Evolutionary conservation across 1,139 yeast genomes (phyloP), one percentile per base, ranked within the genome.

Genomic region (Diutina pseudorugosa): DNA sequence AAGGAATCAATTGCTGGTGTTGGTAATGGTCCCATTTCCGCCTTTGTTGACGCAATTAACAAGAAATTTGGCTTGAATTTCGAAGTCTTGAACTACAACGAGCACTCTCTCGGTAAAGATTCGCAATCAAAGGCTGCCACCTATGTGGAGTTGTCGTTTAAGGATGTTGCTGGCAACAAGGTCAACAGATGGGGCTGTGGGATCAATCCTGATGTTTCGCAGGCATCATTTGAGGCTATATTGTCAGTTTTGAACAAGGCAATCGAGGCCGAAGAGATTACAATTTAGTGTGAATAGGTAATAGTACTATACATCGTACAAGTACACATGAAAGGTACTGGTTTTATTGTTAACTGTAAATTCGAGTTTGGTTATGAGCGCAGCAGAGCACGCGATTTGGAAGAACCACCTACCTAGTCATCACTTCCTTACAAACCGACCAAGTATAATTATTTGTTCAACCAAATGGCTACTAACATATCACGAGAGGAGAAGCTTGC

Each of bases 11-110:
- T 88, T 45, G 65, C 68, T 51, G 98, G 98, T 60, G 67, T 71
- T 51, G 98, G 98, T 66, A 93, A 93, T 65, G 98, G 98, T 68
- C 98, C 96, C 56, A 85, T 93, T 60, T 93, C 98, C 25, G 87
- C 97, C 1, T 83, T 90, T 67, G 76, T 85, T 19, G 83, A 88
- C 67, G 96, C 96, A 16, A 68, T 93, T 59, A 73, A 83, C 47
- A 70, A 71, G 49, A 71, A 76, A 55, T 75, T 88, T 57, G 78
- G 79, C 49, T 72, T 80, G 55, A 64, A 65, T 19, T 72, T 90
- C 54, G 87, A 84, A 60, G 96, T 93, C 55, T 80, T 82, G 63
- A 79, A 85, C 65, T 93, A 93, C 70, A 85, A 85, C 56, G 98
- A 93, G 70, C 98, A 93, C 68, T 85, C 97, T 47, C 76, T 93